Percentiles rank a stretch among this genome's conserved stretches.
Evolutionary conservation across 2,329 filamentous ascomycete species (phyloP).

Genomic region (Clonostachys chloroleuca): DNA sequence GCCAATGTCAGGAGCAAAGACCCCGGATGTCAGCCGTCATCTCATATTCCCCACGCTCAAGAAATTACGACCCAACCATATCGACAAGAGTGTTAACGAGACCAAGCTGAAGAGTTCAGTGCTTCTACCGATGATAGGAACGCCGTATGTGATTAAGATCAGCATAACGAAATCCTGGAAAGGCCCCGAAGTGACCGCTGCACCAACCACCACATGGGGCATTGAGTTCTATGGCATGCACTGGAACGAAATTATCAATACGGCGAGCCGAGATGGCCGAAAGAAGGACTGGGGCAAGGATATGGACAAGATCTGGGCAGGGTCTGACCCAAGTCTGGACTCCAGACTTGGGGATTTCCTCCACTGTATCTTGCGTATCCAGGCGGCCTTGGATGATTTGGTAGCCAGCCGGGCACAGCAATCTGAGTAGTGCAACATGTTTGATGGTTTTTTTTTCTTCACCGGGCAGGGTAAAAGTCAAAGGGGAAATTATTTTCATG

Average conservation of each 20-base stretch:
- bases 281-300: constrained; percentile 22
- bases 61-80: not conserved
- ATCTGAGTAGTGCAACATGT: not conserved
- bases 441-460: too few species aligned
- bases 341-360: constrained; percentile 21
- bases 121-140: constrained; percentile 19
- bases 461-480: too few species aligned
- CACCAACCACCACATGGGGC: constrained; percentile 17
- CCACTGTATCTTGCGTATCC: constrained; percentile 19
- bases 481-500: too few species aligned
- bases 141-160: constrained; percentile 24
- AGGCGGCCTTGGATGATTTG: constrained; percentile 7
- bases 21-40: too few species aligned
- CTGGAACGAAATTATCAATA: constrained; percentile 29
- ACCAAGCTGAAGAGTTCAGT: constrained; percentile 17
- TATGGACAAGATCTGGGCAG: constrained; percentile 23
- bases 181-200: constrained; percentile 5
- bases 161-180: constrained; percentile 19
- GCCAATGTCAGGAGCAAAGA: too few species aligned
- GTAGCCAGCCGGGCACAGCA: not conserved
- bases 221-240: constrained; percentile 23
- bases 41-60: too few species aligned
- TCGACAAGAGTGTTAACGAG: constrained; percentile 5
- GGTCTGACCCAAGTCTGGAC: constrained; percentile 13
- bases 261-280: constrained; percentile 10